A percentile compares a stretch with the other conserved stretches of the same genome.
These are phyloP conservation scores for Podospora didyma DNA, from an alignment of 495 filamentous ascomycete species.

Conservation along the genomic window DNA sequence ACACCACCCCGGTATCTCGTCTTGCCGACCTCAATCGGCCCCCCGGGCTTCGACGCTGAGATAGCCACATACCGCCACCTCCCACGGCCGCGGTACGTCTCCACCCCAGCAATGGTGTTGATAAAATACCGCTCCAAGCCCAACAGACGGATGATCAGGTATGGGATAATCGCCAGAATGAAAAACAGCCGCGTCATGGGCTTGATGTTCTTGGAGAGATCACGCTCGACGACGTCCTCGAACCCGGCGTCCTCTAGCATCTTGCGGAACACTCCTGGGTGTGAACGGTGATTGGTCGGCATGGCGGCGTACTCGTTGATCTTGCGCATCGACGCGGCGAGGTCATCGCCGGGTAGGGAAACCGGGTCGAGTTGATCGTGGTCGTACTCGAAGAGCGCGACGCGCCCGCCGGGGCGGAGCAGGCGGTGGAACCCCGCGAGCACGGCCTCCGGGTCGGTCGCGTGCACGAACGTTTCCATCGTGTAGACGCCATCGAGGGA, in stretches of 20 bases:
- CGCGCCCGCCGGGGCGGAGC: constrained; percentile 43
- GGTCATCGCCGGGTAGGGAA: constrained; percentile 15
- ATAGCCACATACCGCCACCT: constrained; percentile 25
- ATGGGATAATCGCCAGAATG: constrained; percentile 50
- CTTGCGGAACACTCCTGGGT: constrained; percentile 23
- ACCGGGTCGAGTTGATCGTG: constrained; percentile 30
- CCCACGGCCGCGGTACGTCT: constrained; percentile 12
- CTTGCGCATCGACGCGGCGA: constrained; percentile 4
- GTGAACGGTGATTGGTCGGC: constrained; percentile 40
- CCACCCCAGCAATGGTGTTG: constrained; percentile 25
- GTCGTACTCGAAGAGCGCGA: constrained; percentile 52
- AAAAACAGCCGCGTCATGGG: constrained; percentile 52
- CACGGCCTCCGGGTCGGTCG: constrained; percentile 45
- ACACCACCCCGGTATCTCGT: too few species aligned
- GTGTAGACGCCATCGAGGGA: constrained; percentile 55
- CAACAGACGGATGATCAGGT: constrained; percentile 43
- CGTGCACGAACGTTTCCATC: constrained; percentile 58
- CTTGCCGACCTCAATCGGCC: constrained; percentile 18
- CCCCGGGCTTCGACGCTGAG: constrained; percentile 23
- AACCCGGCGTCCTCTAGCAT: constrained; percentile 50
- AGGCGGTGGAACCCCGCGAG: constrained; percentile 46
- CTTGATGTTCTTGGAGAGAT: constrained; percentile 46
- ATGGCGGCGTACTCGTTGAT: constrained; percentile 45
- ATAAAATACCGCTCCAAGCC: constrained; percentile 35
- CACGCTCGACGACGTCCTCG: constrained; percentile 39